Evolutionary conservation across 2,329 filamentous ascomycete genomes (phyloP).

Genomic region (Pseudovirgaria hyperparasitica): DNA sequence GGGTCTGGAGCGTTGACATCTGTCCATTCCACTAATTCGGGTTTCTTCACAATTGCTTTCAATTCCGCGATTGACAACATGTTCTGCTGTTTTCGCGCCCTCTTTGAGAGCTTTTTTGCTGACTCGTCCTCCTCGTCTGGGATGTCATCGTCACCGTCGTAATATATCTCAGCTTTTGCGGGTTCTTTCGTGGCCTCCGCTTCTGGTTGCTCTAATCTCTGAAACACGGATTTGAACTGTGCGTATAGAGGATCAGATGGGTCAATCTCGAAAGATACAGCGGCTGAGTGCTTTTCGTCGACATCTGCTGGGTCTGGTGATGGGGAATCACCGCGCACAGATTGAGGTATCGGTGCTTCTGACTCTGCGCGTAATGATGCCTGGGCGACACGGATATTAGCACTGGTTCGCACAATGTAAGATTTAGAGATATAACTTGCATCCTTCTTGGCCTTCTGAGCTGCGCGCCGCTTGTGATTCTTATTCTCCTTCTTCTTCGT

Average conservation of each 20-base stretch:
- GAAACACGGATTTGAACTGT: slow-evolving; percentile 72
- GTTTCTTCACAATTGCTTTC: slow-evolving; percentile 80
- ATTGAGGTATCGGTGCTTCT: slow-evolving; percentile 22
- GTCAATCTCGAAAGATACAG: slow-evolving; percentile 37
- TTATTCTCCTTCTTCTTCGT: slow-evolving; percentile 61
- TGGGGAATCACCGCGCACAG: slow-evolving; percentile 21
- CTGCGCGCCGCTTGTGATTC: slow-evolving; percentile 83
- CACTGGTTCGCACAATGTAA: slow-evolving; percentile 2
- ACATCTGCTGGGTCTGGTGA: slow-evolving; percentile 33
- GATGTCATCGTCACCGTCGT: slow-evolving; percentile 73
- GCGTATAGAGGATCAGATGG: slow-evolving; percentile 67
- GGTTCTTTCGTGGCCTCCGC: slow-evolving; percentile 39
- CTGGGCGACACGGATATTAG: no score
- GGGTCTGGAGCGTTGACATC: slow-evolving; percentile 88
- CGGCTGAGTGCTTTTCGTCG: slow-evolving; percentile 17
- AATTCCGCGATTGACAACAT: slow-evolving; percentile 91
- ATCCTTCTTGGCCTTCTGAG: slow-evolving; percentile 84
- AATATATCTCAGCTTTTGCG: slow-evolving; percentile 77
- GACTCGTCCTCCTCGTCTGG: slow-evolving; percentile 58
- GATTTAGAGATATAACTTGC: slow-evolving; percentile 20
- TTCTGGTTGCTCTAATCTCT: slow-evolving; percentile 52
- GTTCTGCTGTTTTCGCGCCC: slow-evolving; percentile 82
- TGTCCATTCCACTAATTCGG: slow-evolving; percentile 95
- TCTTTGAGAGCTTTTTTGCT: slow-evolving; percentile 70
- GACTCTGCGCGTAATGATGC: slow-evolving; percentile 18